These are phyloP conservation scores for Mallotus repandus DNA, from an alignment of 441 rosid genomes.

Conservation along the genomic window DNA sequence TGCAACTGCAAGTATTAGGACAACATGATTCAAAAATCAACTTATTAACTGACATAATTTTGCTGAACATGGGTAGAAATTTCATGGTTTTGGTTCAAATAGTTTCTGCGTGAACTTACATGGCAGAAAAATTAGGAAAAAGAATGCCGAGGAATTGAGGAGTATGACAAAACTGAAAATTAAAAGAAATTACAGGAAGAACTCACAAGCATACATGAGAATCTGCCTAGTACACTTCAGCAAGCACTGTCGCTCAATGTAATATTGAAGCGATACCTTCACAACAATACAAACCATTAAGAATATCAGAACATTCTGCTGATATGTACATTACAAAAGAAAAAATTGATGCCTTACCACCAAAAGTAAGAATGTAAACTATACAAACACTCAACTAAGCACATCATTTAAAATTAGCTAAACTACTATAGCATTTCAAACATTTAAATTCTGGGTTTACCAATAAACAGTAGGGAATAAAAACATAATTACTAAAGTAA, in stretches of 20 bases:
- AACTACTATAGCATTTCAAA: not conserved
- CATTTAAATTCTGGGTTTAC: not conserved
- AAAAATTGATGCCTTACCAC: not conserved
- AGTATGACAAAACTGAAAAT: slow-evolving; percentile 1
- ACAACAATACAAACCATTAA: slow-evolving; percentile 24
- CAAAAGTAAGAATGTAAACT: not conserved
- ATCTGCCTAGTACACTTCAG: slow-evolving; percentile 86
- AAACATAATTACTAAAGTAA: not conserved
- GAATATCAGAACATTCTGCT: not conserved
- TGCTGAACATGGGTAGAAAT: not conserved
- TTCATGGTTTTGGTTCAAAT: slow-evolving; percentile 10
- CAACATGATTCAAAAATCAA: slow-evolving; percentile 10
- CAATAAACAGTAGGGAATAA: not conserved
- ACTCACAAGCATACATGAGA: slow-evolving; percentile 83
- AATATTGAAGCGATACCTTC: slow-evolving; percentile 84
- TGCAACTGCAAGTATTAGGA: not conserved
- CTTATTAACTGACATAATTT: slow-evolving; percentile 8
- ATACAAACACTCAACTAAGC: not conserved
- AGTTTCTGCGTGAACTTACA: not conserved
- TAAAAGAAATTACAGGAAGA: slow-evolving; percentile 14
- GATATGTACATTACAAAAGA: not conserved
- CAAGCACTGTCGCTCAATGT: slow-evolving; percentile 93
- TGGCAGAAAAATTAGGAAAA: not conserved
- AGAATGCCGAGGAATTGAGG: not conserved
- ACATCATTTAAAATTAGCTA: too few species aligned